A percentile compares a stretch with the other conserved stretches of the same genome.
These are phyloP conservation scores for Gossypium bickii DNA, from an alignment of 345 rosid genomes.

Conservation along the genomic window DNA sequence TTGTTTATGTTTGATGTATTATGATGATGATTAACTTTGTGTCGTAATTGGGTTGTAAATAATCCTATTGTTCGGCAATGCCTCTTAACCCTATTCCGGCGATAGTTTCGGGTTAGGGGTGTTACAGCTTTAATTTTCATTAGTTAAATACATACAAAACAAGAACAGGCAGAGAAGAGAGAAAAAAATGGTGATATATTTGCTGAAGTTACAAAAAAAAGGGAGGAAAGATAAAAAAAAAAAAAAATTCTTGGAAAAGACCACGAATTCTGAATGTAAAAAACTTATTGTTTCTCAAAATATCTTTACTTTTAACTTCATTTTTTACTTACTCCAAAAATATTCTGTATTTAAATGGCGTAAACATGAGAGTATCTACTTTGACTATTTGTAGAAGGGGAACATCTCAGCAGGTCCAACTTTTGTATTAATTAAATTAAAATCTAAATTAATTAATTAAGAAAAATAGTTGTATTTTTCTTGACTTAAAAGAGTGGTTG, in stretches of 20 bases:
- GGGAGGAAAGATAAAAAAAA: neutral
- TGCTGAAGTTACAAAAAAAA: no score
- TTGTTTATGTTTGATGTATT: no score
- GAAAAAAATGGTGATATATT: no score
- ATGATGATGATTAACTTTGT: no score
- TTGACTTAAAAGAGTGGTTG: neutral
- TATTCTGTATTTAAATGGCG: neutral
- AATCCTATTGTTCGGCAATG: no score
- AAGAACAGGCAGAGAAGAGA: no score
- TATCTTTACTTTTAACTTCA: neutral
- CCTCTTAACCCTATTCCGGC: no score
- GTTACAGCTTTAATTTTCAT: no score
- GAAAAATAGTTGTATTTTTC: neutral
- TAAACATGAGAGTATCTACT: neutral
- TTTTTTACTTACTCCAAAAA: neutral
- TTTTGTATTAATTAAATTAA: neutral
- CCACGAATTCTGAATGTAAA: no score
- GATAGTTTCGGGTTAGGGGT: no score
- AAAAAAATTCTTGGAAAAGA: no score
- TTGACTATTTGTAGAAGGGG: neutral
- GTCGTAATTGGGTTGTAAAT: no score
- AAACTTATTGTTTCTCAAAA: neutral
- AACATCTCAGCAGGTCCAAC: neutral
- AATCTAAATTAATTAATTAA: neutral
- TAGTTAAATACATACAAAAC: neutral